phyloP scores from a whole-genome alignment of 129 eudicot genomes.

The Solidago caesia region DNA sequence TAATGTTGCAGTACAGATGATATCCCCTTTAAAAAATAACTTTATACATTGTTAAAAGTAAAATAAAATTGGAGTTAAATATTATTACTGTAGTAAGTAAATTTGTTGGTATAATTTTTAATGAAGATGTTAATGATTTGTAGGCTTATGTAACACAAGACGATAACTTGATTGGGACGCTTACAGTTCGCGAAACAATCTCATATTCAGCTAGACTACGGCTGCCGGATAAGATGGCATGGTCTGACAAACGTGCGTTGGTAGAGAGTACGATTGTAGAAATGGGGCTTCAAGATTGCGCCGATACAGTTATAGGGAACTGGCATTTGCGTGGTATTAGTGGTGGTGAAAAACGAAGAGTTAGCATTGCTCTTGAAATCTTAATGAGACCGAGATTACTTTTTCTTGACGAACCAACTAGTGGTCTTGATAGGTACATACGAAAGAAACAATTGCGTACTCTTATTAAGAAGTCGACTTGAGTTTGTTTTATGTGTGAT shows the following conservation, averaged over 20 bases:
- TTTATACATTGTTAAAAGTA: too few species aligned
- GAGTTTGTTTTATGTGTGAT: too few species aligned
- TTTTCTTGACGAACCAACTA: slow-evolving; percentile 96
- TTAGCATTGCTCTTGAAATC: slow-evolving; percentile 93
- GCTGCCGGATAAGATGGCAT: slow-evolving; percentile 78
- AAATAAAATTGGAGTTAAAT: not conserved
- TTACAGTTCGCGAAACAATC: slow-evolving; percentile 94
- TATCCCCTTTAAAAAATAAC: too few species aligned
- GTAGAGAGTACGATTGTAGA: slow-evolving; percentile 94
- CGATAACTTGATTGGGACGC: slow-evolving; percentile 94
- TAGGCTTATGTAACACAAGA: slow-evolving; percentile 99
- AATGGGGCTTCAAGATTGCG: slow-evolving; percentile 99
- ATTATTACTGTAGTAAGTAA: not conserved
- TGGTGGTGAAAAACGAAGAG: slow-evolving; percentile 93
- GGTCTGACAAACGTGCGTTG: slow-evolving; percentile 74
- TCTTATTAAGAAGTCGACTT: too few species aligned
- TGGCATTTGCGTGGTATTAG: slow-evolving; percentile 98
- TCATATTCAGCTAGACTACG: slow-evolving; percentile 84
- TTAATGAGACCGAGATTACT: slow-evolving; percentile 92
- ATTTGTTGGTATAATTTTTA: not conserved
- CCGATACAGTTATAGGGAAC: slow-evolving; percentile 92
- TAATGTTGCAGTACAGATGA: too few species aligned
- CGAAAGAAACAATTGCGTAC: not conserved
- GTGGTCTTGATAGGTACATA: slow-evolving; percentile 86
- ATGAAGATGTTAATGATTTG: not conserved